phyloP scores from a whole-genome alignment of 495 filamentous ascomycete genomes.

The Margaritispora aquatica region DNA sequence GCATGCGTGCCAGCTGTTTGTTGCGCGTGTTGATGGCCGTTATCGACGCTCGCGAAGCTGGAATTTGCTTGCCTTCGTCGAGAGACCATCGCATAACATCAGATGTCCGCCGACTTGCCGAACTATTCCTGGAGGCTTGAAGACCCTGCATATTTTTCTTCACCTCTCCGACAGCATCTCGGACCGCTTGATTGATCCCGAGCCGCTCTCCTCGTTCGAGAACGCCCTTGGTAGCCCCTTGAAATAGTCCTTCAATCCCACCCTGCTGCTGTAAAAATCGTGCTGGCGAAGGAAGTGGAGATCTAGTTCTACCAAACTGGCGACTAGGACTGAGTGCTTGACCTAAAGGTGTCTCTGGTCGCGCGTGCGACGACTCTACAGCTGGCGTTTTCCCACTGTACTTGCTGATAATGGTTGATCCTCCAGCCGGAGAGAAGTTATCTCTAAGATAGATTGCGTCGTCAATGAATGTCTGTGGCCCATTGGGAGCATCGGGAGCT shows the following conservation, averaged over 20 bases:
- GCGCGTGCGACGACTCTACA: conserved; percentile 29
- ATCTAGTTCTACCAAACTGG: conserved; percentile 24
- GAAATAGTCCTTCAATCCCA: conserved; percentile 69
- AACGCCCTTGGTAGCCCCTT: conserved; percentile 79
- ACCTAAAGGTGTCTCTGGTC: conserved; percentile 28
- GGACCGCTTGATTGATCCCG: conserved; percentile 84
- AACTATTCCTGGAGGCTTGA: conserved; percentile 16
- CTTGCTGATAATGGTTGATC: conserved; percentile 68
- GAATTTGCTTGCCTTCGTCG: conserved; percentile 25
- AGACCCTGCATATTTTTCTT: conserved; percentile 56
- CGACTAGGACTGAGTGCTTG: conserved; percentile 17
- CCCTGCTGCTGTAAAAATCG: conserved; percentile 55
- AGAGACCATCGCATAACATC: conserved; percentile 26
- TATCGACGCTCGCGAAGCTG: conserved; percentile 27
- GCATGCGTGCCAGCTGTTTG: conserved; percentile 60
- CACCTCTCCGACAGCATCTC: conserved; percentile 83
- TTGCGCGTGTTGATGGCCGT: conserved; percentile 62
- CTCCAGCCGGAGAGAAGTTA: conserved; percentile 67
- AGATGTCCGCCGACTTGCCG: conserved; percentile 6
- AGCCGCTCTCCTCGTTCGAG: conserved; percentile 78
- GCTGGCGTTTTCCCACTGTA: conserved; percentile 68
- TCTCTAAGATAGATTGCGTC: conserved; percentile 83
- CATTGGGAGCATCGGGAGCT: conserved; percentile 51
- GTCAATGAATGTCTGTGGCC: conserved; percentile 71
- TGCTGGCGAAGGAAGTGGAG: conserved; percentile 49